A percentile compares a stretch with the other conserved stretches of the same genome.
phyloP scores from a whole-genome alignment of 1,139 yeast genomes.

The Zygotorulaspora mrakii region DNA sequence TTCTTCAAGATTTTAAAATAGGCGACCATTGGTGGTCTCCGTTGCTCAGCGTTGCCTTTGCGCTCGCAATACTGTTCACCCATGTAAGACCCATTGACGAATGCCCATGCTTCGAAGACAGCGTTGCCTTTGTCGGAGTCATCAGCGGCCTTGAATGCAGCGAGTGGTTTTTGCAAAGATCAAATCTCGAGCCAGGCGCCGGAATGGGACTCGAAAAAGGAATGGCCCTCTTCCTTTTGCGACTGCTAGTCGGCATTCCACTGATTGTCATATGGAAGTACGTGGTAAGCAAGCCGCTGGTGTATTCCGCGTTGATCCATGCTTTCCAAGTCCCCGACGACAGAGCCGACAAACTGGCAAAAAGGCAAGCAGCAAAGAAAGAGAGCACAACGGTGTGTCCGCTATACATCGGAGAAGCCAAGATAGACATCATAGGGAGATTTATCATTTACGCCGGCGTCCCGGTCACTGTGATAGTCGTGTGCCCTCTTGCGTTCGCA shows the following conservation, averaged over 20 bases:
- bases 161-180: constrained; percentile 25
- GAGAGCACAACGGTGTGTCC: constrained; percentile 21
- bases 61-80: constrained; percentile 52
- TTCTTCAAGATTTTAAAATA: constrained; percentile 18
- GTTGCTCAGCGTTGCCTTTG: constrained; percentile 41
- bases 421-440: constrained; percentile 30
- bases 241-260: constrained; percentile 29
- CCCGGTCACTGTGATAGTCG: constrained; percentile 29
- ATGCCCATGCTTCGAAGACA: constrained; percentile 95
- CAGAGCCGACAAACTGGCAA: constrained; percentile 17
- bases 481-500: constrained; percentile 26
- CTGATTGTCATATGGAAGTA: constrained; percentile 32
- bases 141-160: constrained; percentile 55
- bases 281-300: constrained; percentile 26
- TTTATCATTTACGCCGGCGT: constrained; percentile 34
- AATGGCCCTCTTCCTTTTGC: constrained; percentile 12
- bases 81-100: constrained; percentile 89
- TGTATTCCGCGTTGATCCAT: constrained; percentile 19
- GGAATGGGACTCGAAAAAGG: constrained; percentile 17
- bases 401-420: constrained; percentile 28
- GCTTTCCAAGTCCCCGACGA: constrained; percentile 26
- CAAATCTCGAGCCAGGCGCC: constrained; percentile 11
- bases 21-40: constrained; percentile 40
- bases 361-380: constrained; percentile 14
- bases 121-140: constrained; percentile 91